Evolutionary conservation across 2,329 filamentous ascomycete species (phyloP), one percentile per base, ranked within the genome.

Genomic region (Penicillium sp.): DNA sequence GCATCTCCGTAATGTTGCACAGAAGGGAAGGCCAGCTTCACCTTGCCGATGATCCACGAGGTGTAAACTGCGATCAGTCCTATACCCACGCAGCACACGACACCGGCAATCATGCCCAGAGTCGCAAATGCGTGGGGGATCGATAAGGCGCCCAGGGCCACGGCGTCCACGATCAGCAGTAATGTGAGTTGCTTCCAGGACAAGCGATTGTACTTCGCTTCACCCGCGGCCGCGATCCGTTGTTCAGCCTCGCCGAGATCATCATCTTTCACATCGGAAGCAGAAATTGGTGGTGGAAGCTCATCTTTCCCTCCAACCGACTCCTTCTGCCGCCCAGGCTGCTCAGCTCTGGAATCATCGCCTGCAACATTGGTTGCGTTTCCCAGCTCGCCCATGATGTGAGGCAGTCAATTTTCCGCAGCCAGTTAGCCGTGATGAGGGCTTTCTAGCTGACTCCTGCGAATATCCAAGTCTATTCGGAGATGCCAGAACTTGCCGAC

Each of bases 181-280:
- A 76, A 63, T 1, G 73, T 76, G 34, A 76, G 62, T 24, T 73
- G 69, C 57, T 76, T 75, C 76, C 77, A 80, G 43, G 76, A 69
- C 26, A 77, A 63, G 4, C 48, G 48, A 35, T 45, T 46, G 18
- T 46, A 46, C 39, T 46, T 46, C 4, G 44, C 44, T 39, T 46
- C 44, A 4, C 44, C 44, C 7, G 44, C 44, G 34, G 44, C 38
- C 11, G 44, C 28, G 13, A 46, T 46, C 24, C 34, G 44, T 26
- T 46, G 44, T 9, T 46, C 44, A 5, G 27, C 44, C n/a, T 46
- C 44, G 25, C 28, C 39, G n/a, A 46, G 13, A n/a, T 46, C 44
- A 18, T 43, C 33, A 33, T 43, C 40, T 34, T 43, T 43, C 9
- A 43, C 29, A 34, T 35, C 40, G 5, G 29, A 43, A 35, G 24